Evolutionary conservation across 2,329 filamentous ascomycete species (phyloP).

Genomic region (Aspergillus candidus): DNA sequence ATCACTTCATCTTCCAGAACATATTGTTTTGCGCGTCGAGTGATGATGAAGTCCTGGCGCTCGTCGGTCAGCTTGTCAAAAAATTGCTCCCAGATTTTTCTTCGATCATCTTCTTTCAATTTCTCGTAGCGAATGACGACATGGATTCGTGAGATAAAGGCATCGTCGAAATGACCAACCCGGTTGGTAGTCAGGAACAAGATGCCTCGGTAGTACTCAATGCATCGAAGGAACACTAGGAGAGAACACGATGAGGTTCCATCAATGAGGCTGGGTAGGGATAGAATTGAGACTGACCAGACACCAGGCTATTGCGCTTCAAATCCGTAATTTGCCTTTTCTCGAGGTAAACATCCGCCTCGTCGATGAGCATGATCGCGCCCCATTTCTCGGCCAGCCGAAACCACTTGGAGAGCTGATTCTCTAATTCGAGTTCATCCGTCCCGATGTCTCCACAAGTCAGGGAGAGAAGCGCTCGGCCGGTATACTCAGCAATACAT

Average conservation of each 20-base stretch:
- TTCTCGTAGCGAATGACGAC: conserved; percentile 28
- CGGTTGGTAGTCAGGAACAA: conserved; percentile 42
- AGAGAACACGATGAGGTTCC: no score
- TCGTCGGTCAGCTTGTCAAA: no score
- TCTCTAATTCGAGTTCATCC: conserved; percentile 3
- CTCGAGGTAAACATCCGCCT: conserved; percentile 10
- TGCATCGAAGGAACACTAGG: neutral
- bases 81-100: conserved; percentile 17
- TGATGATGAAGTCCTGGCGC: conserved; percentile 11
- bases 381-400: conserved; percentile 3
- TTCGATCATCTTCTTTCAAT: conserved; percentile 12
- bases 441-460: conserved; percentile 3
- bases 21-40: conserved; percentile 6
- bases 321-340: conserved; percentile 23
- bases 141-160: conserved; percentile 36
- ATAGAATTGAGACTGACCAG: neutral
- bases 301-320: neutral
- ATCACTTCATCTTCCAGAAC: conserved; percentile 6
- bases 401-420: conserved; percentile 4
- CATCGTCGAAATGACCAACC: conserved; percentile 35
- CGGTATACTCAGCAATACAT: conserved; percentile 4
- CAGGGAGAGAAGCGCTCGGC: neutral
- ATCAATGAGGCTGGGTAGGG: neutral
- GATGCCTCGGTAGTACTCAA: conserved; percentile 41
- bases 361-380: conserved; percentile 9